These are phyloP conservation scores for Fragaria ananassa DNA, from an alignment of 306 rosid species.

Conservation along the genomic window DNA sequence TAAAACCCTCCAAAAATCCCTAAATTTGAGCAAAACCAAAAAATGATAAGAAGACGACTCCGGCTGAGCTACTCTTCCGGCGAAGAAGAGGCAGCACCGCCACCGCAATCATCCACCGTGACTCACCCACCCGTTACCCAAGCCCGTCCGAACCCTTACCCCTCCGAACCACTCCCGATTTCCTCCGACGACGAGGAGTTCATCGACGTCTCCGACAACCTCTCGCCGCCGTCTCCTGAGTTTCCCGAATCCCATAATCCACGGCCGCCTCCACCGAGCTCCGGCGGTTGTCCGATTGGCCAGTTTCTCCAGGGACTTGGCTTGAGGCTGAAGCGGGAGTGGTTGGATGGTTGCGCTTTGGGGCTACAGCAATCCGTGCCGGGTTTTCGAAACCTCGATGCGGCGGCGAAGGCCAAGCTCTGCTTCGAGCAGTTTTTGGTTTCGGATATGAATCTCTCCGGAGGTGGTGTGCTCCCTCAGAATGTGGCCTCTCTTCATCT, in stretches of 20 bases:
- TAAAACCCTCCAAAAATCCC: constrained; percentile 12
- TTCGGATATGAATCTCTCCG: constrained; percentile 64
- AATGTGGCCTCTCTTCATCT: constrained; percentile 69
- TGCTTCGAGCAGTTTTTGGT: constrained; percentile 71
- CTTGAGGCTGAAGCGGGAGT: constrained; percentile 50
- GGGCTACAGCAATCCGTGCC: constrained; percentile 36
- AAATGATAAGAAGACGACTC: constrained; percentile 67
- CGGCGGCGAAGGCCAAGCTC: constrained; percentile 50
- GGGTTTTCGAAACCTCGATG: constrained; percentile 46
- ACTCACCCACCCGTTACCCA: constrained; percentile 5
- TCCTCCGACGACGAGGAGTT: constrained; percentile 52
- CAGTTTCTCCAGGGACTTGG: constrained; percentile 58
- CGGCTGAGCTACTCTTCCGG: constrained; percentile 48
- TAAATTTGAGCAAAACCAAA: neutral
- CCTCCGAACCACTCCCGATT: constrained; percentile 42
- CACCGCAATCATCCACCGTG: constrained; percentile 12
- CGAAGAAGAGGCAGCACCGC: constrained; percentile 32
- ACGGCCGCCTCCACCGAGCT: constrained; percentile 30
- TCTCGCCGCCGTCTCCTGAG: constrained; percentile 46
- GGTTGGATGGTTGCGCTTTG: constrained; percentile 50
- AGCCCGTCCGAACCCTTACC: constrained; percentile 20
- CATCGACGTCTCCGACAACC: constrained; percentile 59
- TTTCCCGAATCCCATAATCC: constrained; percentile 13
- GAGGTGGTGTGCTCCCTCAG: constrained; percentile 64
- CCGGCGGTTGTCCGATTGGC: constrained; percentile 39